A percentile compares a stretch with the other conserved stretches of the same genome.
Conservation (phyloP, 1,284 basidiomycete genomes). For the Volvariella surrecta region DNA sequence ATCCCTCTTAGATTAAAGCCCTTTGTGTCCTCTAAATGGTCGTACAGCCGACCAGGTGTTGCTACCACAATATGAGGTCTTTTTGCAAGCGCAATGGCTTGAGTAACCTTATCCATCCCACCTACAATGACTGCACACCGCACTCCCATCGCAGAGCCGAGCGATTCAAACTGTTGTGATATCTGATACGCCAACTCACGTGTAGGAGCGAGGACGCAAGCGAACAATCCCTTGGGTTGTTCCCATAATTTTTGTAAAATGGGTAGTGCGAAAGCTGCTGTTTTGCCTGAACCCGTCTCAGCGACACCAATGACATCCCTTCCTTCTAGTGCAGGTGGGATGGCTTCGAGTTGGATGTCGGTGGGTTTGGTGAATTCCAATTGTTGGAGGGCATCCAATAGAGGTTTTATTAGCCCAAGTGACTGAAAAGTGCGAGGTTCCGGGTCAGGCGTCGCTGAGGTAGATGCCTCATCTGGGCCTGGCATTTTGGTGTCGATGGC, state of each 20-base stretch:
- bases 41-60: conserved; percentile 91
- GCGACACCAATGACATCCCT: conserved; percentile 97
- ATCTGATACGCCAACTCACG: conserved; percentile 99
- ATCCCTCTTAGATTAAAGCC: conserved; percentile 87
- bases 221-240: conserved; percentile 89
- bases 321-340: conserved; percentile 87
- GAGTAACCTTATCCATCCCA: conserved; percentile 91
- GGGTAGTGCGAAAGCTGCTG: conserved; percentile 94
- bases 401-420: conserved; percentile 84
- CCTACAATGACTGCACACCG: conserved; percentile 90
- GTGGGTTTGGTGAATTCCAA: conserved; percentile 86
- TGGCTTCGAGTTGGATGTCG: conserved; percentile 84
- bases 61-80: conserved; percentile 95
- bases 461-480: conserved; percentile 50
- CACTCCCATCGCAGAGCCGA: conserved; percentile 93
- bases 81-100: conserved; percentile 91
- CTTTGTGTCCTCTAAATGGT: conserved; percentile 97
- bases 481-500: conserved; percentile 30
- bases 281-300: conserved; percentile 96
- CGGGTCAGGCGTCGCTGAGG: conserved; percentile 28
- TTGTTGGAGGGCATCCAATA: conserved; percentile 80
- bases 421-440: conserved; percentile 45
- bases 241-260: conserved; percentile 98
- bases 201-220: conserved; percentile 92
- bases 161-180: conserved; percentile 88